Conservation (phyloP, 495 filamentous ascomycete genomes). For the Pseudotulostoma volvatum region DNA sequence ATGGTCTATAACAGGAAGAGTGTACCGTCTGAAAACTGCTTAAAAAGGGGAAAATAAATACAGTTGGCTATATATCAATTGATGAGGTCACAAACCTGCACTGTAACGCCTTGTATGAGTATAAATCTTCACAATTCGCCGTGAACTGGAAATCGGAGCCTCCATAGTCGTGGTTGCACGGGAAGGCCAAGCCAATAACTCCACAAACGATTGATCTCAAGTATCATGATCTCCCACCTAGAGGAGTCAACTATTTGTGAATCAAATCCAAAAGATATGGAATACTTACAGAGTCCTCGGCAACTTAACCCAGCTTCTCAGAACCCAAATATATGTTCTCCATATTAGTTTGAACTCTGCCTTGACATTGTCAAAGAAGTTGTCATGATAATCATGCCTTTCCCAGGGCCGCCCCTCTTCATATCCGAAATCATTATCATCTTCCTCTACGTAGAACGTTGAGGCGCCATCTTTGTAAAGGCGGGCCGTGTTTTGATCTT, state of each 20-base stretch:
- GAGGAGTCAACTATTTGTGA: conserved; percentile 1
- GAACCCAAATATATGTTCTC: conserved; percentile 43
- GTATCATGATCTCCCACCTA: conserved; percentile 43
- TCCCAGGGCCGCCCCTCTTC: conserved; percentile 25
- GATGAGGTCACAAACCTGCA: no score
- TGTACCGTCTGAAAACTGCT: neutral
- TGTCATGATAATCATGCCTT: conserved; percentile 18
- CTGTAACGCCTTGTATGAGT: no score
- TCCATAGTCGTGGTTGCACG: conserved; percentile 51
- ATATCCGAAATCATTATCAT: conserved; percentile 21
- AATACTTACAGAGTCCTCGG: conserved; percentile 56
- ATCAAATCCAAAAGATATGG: conserved; percentile 1
- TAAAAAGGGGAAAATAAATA: neutral
- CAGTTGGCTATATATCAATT: no score
- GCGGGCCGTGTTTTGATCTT: conserved; percentile 10
- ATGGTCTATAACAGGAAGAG: neutral
- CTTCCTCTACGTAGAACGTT: conserved; percentile 29
- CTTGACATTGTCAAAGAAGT: conserved; percentile 40
- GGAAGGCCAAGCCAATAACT: conserved; percentile 67
- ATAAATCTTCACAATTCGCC: conserved; percentile 39
- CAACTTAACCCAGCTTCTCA: conserved; percentile 51
- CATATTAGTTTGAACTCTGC: conserved; percentile 47
- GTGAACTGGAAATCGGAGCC: conserved; percentile 30
- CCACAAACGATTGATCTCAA: conserved; percentile 49
- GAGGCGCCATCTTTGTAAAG: conserved; percentile 21